phyloP scores from a whole-genome alignment of 2,329 filamentous ascomycete species.

The Kalmusia sp. region DNA sequence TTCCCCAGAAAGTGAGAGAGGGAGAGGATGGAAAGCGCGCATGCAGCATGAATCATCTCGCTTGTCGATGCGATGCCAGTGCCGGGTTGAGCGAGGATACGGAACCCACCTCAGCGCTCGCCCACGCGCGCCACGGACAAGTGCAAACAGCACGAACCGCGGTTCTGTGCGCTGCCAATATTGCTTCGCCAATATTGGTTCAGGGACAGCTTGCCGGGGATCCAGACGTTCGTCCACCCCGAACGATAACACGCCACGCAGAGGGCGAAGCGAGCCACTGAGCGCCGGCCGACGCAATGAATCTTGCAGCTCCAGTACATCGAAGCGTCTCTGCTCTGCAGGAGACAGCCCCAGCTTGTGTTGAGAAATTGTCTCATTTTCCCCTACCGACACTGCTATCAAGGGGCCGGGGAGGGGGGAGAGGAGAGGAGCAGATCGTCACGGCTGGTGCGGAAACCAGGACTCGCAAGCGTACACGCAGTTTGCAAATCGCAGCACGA shows the following conservation, averaged over 20 bases:
- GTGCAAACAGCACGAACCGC: constrained; percentile 2
- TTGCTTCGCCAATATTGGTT: constrained; percentile 1
- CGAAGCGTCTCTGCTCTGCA: constrained; percentile 18
- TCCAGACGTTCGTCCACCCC: constrained; percentile 11
- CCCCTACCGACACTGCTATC: too few species aligned
- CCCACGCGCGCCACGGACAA: not conserved
- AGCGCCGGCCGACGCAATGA: constrained; percentile 15
- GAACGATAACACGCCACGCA: constrained; percentile 20
- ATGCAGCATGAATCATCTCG: constrained; percentile 31
- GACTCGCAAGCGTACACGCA: constrained; percentile 10
- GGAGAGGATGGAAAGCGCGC: constrained; percentile 18
- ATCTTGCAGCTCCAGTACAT: constrained; percentile 13
- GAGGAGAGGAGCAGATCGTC: not conserved
- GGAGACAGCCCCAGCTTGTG: constrained; percentile 25
- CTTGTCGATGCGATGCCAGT: constrained; percentile 27
- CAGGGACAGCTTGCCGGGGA: not conserved
- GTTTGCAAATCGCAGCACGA: constrained; percentile 18
- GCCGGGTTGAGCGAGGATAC: constrained; percentile 13
- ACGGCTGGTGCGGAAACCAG: constrained; percentile 23
- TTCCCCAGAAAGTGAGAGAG: constrained; percentile 20
- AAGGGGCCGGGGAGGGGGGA: too few species aligned
- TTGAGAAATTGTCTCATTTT: constrained; percentile 28
- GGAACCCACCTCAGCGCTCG: not conserved
- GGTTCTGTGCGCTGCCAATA: constrained; percentile 10
- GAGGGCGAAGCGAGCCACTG: constrained; percentile 30